Conservation (phyloP, 306 rosid species). For the Delonix regia region DNA sequence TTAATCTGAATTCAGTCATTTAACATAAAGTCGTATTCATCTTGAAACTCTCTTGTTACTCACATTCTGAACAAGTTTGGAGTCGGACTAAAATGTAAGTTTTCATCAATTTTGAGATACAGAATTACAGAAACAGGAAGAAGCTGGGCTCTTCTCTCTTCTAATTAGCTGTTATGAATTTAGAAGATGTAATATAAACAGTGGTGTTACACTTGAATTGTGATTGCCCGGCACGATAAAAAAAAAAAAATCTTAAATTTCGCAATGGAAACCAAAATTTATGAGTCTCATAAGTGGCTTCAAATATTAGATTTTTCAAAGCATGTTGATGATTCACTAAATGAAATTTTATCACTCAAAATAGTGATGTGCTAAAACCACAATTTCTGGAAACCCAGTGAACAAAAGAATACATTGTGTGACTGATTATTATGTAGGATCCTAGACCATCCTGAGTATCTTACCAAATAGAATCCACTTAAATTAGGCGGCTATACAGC, state of each 20-base stretch:
- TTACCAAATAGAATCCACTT: constrained; percentile 12
- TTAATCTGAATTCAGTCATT: neutral
- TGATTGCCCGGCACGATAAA: too few relatives aligned
- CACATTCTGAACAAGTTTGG: constrained; percentile 18
- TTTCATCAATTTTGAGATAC: constrained; percentile 4
- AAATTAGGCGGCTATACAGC: neutral
- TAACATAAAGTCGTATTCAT: constrained; percentile 15
- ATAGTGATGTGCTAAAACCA: neutral
- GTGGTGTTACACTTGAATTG: too few relatives aligned
- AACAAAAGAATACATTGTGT: neutral
- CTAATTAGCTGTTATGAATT: neutral
- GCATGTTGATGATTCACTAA: neutral
- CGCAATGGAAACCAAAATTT: too few relatives aligned
- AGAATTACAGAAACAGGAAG: neutral
- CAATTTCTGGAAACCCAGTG: neutral
- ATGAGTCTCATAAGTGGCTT: too few relatives aligned
- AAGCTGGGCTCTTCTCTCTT: neutral
- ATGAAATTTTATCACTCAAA: neutral
- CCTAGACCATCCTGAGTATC: neutral
- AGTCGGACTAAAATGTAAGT: neutral
- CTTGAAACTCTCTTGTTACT: constrained; percentile 6
- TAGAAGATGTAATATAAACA: neutral
- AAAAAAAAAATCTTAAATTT: too few relatives aligned
- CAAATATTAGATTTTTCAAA: constrained; percentile 6
- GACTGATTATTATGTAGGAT: constrained; percentile 5